Base-by-base conservation (phyloP, 2,329 filamentous ascomycete genomes). In the Pseudogymnoascus sp. region DNA sequence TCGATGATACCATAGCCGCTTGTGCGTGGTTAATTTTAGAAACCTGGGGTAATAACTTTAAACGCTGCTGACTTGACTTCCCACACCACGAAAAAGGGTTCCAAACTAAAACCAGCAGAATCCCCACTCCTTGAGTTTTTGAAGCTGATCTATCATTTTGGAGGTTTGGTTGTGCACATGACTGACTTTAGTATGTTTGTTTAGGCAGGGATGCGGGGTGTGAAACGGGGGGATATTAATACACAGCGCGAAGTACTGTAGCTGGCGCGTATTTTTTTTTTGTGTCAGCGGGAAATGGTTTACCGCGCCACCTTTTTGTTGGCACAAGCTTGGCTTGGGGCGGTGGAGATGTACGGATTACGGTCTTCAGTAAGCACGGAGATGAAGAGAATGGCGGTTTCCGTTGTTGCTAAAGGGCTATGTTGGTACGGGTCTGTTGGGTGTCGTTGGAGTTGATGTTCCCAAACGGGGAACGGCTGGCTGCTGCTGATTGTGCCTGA, bases 131-230 rank as follows among this genome's bases (percentile, higher is more conserved):
- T 40, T 40, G 1, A 2, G 25, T n/a, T 7, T 18, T 33, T 31
- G 3, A 33, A 55, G 18, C 29, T n/a, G 48, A 29, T 29, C 33
- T 55, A 9, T 33, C 18, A 31, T 15, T 52, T 61, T 61, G 35
- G n/a, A 55, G n/a, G 10, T 25, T 15, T 63, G n/a, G n/a, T n/a
- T 18, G 58, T 62, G 36, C 40, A 25, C 36, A 60, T 36, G 25
- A 39, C 33, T 21, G 9, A 25, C 36, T 58, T 21, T n/a, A 13
- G 45, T 25, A 42, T 62, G 48, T 37, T 59, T 61, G 45, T 58
- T 59, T 27, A 52, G 48, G 48, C 48, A 55, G 48, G 48, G 48
- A 55, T 55, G 48, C n/a, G 45, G 27, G 13, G 48, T 33, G 48
- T 18, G 48, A 18, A 55, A 55, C 48, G 45, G 48, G 45, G 42